Evolutionary conservation across 1,284 basidiomycete species (phyloP).

Genomic region (Heterobasidion parviporum): DNA sequence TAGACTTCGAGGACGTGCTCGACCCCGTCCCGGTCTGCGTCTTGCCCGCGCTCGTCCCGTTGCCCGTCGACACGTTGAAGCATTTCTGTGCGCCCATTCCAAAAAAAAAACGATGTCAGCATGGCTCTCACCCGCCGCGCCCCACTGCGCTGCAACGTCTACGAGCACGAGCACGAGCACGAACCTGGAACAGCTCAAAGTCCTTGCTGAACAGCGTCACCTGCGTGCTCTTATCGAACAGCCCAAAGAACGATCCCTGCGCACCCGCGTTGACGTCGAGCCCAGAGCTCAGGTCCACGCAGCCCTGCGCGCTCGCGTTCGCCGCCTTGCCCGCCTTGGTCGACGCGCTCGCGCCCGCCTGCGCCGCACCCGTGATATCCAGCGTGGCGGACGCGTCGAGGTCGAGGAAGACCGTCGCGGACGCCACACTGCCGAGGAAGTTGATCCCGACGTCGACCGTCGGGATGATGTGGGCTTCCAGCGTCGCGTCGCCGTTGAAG

Average conservation of each 20-base stretch:
- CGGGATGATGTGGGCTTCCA: slow-evolving; percentile 28
- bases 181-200: slow-evolving; percentile 20
- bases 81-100: not conserved
- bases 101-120: too few relatives aligned
- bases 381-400: slow-evolving; percentile 25
- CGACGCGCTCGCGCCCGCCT: not conserved
- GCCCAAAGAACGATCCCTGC: slow-evolving; percentile 18
- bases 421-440: slow-evolving; percentile 22
- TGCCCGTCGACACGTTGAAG: not conserved
- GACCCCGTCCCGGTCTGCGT: too few relatives aligned
- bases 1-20: too few relatives aligned
- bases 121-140: too few relatives aligned
- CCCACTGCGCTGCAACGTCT: too few relatives aligned
- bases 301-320: slow-evolving; percentile 12
- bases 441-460: slow-evolving; percentile 25
- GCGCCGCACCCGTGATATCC: not conserved
- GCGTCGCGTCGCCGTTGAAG: slow-evolving; percentile 19
- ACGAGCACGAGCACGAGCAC: not conserved
- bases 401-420: slow-evolving; percentile 30
- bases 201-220: slow-evolving; percentile 18
- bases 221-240: slow-evolving; percentile 18
- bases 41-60: too few relatives aligned
- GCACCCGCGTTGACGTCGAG: slow-evolving; percentile 18
- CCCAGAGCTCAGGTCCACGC: slow-evolving; percentile 19
- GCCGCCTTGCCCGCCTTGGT: not conserved